Base-by-base conservation (phyloP, 129 eudicot genomes). In the Artemisia argyi region DNA sequence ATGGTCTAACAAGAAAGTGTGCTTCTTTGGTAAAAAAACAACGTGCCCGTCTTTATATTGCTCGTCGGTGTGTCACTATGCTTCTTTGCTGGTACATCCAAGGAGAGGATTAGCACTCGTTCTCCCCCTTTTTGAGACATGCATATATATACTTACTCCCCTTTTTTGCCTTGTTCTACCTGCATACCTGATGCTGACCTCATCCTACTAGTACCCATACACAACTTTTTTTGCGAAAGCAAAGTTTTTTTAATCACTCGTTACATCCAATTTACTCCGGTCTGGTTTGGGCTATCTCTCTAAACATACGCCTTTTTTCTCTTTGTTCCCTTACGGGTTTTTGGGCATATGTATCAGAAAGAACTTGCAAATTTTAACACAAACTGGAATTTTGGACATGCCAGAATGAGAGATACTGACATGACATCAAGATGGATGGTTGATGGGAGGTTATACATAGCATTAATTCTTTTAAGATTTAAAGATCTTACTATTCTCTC, bases 41-140 rank as follows among this genome's bases (percentile, higher is more conserved):
- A 32, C 82, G 90, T 3, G 97, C 89, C 18, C 83, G 95, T 7
- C 84, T 88, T 52, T 91, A 91, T 78, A 91, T 91, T 67, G 82
- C 88, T 26, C 82, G 89, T 39, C 95, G 95, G 47, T 91, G 97
- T 77, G 95, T 95, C 68, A 83, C 95, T 77, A 91, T 85, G 89
- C 89, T 91, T 68, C 84, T 88, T 24, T 85, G 97, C 56, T 91
- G 86, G 89, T 91, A 91, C 83, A 83, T 91, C 82, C 88, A 91
- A 51, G 91, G 86, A 50, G 95, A 91, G 8, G 97, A 87, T 30
- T 83, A 75, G 67, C 66, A 15, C 11, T 10, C 2, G 30, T 28
- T 18, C n/a, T 5, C 32, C 28, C n/a, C 49, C 12, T 61, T 54
- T 52, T 54, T 11, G 15, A 18, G 16, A 20, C 11, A 44, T 11